phyloP scores from a whole-genome alignment of 2,329 filamentous ascomycete genomes.

The Pseudocercospora macadamiae region DNA sequence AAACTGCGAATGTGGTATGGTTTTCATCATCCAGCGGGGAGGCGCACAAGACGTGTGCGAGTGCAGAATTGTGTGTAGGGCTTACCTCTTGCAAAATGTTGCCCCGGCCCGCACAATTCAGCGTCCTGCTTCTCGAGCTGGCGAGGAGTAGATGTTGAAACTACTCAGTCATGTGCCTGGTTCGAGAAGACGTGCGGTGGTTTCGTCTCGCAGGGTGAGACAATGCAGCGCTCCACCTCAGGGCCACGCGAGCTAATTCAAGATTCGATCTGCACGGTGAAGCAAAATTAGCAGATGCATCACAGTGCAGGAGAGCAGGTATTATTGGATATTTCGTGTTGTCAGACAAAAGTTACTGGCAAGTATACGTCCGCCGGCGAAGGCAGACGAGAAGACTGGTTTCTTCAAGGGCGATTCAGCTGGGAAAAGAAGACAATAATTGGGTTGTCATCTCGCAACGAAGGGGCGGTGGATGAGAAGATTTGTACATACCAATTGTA shows the following conservation, averaged over 20 bases:
- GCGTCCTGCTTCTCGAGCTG: too few relatives aligned
- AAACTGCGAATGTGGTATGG: slow-evolving; percentile 84
- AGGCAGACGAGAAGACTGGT: slow-evolving; percentile 66
- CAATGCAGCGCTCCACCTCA: not conserved
- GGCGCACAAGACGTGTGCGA: slow-evolving; percentile 13
- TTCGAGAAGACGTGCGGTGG: not conserved
- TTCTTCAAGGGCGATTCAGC: slow-evolving; percentile 88
- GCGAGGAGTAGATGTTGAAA: too few relatives aligned
- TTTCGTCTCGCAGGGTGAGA: slow-evolving; percentile 2
- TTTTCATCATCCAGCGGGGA: slow-evolving; percentile 39
- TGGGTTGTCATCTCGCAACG: slow-evolving; percentile 70
- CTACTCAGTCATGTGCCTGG: too few relatives aligned
- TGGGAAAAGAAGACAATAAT: slow-evolving; percentile 82
- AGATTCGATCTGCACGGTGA: not conserved
- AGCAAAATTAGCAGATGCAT: slow-evolving; percentile 13
- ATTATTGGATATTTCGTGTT: slow-evolving; percentile 27
- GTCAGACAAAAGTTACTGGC: slow-evolving; percentile 87
- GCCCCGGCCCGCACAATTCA: too few relatives aligned
- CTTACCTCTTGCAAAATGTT: slow-evolving; percentile 18
- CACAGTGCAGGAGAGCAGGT: not conserved
- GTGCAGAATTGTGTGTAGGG: slow-evolving; percentile 5
- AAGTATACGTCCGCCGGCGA: slow-evolving; percentile 77
- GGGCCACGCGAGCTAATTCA: not conserved
- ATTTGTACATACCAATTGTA: slow-evolving; percentile 9
- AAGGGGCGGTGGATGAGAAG: slow-evolving; percentile 1